A percentile compares a stretch with the other conserved stretches of the same genome.
These are phyloP conservation scores for Naganishia cerealis DNA, from an alignment of 1,284 basidiomycete species.

Conservation along the genomic window DNA sequence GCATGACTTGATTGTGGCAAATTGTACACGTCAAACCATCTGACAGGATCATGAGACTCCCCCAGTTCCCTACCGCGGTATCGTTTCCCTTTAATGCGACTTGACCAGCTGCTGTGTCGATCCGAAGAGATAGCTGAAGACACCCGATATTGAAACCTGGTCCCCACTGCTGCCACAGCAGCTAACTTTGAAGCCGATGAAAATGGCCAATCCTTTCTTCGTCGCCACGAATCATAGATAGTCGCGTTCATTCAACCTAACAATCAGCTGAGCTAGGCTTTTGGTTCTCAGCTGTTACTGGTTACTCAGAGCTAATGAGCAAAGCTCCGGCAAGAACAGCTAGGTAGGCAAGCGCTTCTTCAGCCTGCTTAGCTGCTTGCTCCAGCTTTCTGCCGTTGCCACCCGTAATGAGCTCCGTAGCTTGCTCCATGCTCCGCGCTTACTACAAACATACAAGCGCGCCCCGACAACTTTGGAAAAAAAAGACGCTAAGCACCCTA, in stretches of 20 bases:
- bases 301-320: not conserved
- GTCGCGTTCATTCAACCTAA: too few relatives aligned
- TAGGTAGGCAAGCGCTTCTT: not conserved
- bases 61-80: too few relatives aligned
- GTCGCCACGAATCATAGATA: not conserved
- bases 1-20: too few relatives aligned
- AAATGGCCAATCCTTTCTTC: constrained; percentile 13
- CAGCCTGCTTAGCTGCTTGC: not conserved
- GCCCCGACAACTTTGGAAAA: not conserved
- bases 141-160: too few relatives aligned
- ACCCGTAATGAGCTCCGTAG: not conserved
- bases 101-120: too few relatives aligned
- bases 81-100: too few relatives aligned
- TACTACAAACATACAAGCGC: constrained; percentile 3
- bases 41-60: too few relatives aligned
- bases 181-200: not conserved
- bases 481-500: not conserved
- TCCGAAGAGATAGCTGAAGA: too few relatives aligned
- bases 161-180: too few relatives aligned
- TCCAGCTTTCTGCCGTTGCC: not conserved
- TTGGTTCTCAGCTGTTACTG: too few relatives aligned
- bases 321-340: constrained; percentile 4
- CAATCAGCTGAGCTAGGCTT: too few relatives aligned
- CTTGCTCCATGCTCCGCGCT: constrained; percentile 1
- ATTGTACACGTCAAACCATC: too few relatives aligned